phyloP scores from a whole-genome alignment of 1,139 yeast genomes.

The Geotrichum phurueaensis region DNA sequence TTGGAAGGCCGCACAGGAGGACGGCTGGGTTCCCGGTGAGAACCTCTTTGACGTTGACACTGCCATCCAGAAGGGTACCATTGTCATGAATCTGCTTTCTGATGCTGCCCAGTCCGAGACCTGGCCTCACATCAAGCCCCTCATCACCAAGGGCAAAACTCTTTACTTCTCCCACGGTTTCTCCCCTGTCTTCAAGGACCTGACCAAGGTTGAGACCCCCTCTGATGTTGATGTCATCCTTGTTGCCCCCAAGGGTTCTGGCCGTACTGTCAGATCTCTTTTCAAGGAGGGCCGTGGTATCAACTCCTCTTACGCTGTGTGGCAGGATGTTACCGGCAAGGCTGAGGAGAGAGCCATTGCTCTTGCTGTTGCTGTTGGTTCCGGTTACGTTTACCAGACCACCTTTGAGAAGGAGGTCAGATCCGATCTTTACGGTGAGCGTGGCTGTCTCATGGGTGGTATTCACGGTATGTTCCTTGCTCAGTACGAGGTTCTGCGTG shows the following conservation, averaged over 20 bases:
- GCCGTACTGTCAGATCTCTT: slow-evolving; percentile 97
- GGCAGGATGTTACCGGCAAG: slow-evolving; percentile 98
- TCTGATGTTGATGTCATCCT: slow-evolving; percentile 90
- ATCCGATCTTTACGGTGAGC: slow-evolving; percentile 98
- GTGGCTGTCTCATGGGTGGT: slow-evolving; percentile 99
- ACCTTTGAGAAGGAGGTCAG: slow-evolving; percentile 98
- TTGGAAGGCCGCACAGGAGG: slow-evolving; percentile 99
- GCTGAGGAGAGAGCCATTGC: slow-evolving; percentile 99
- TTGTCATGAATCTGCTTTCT: slow-evolving; percentile 93
- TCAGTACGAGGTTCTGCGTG: slow-evolving; percentile 98
- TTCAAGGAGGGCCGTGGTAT: slow-evolving; percentile 99
- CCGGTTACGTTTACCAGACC: slow-evolving; percentile 99
- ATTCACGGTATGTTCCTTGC: slow-evolving; percentile 99
- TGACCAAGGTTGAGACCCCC: slow-evolving; percentile 96
- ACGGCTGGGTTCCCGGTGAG: slow-evolving; percentile 99
- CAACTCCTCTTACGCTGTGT: slow-evolving; percentile 97
- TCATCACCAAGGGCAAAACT: slow-evolving; percentile 94
- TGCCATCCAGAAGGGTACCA: slow-evolving; percentile 88
- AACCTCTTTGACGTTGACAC: slow-evolving; percentile 91
- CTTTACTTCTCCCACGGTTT: slow-evolving; percentile 98
- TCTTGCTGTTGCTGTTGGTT: slow-evolving; percentile 97
- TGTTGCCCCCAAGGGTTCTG: slow-evolving; percentile 99
- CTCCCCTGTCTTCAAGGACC: slow-evolving; percentile 97
- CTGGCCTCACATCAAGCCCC: slow-evolving; percentile 81
- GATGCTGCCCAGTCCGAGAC: slow-evolving; percentile 99